Evolutionary conservation across 108 stramenopile genomes (phyloP), one percentile per base, ranked within the genome.

Genomic region (Conticribra weissflogii): DNA sequence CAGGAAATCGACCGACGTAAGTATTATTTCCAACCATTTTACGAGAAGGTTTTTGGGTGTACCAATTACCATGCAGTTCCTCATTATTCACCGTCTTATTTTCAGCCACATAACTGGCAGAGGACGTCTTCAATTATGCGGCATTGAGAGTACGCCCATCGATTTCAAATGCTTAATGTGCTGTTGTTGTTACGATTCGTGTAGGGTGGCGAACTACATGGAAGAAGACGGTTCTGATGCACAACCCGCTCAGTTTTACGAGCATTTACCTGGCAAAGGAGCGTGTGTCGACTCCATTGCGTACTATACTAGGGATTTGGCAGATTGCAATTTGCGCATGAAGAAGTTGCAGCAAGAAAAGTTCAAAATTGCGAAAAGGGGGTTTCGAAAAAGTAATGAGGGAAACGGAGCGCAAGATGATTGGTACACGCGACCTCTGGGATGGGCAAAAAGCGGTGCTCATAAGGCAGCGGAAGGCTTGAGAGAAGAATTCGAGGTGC

Each of bases 221-320:
- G 34, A 63, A 52, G 48, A 41, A 2, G 63, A 65, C 33, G 44
- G 49, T 14, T 30, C 52, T 4, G 16, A 63, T 29, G 28, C 56
- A 12, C 28, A 70, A 23, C 53, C 50, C 28, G 47, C 59, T n/a
- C 61, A 71, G 3, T 61, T 71, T 16, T 63, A 67, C 18, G 83
- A 66, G 67, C 44, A 44, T 19, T 56, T 81, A 63, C 83, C 83
- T 1, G 64, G 36, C 15, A 80, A 77, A 48, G 93, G 93, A 17
- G 77, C 78, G 22, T 74, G 76, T 31, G 93, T 92, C 4, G 93
- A 94, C 76, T 83, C 81, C 2, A 94, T 94, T 66, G 78, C 84
- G 28, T 94, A 91, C 60, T 94, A 94, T 53, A 88, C 86, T 5
- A 58, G 75, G 24, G 90, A 94, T 55, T 79, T 94, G 60, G 87